phyloP scores from a whole-genome alignment of 805 yeast species.

The Aciculoconidium aculeatum region DNA sequence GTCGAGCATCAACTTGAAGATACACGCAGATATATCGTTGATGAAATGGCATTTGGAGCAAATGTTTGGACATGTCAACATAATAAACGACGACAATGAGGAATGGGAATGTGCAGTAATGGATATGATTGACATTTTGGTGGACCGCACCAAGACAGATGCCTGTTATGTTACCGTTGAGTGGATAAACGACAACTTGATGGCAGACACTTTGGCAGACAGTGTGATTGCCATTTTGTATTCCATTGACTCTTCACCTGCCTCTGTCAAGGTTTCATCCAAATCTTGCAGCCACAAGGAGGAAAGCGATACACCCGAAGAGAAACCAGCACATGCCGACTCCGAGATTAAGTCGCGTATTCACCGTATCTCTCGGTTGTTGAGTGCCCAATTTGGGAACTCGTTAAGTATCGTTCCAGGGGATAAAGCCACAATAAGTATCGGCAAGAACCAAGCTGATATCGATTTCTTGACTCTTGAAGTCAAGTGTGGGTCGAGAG shows the following conservation, averaged over 20 bases:
- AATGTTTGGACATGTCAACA: slow-evolving; percentile 85
- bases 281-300: slow-evolving; percentile 42
- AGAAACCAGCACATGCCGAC: slow-evolving; percentile 20
- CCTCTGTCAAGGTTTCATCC: slow-evolving; percentile 84
- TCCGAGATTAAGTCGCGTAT: slow-evolving; percentile 27
- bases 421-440: slow-evolving; percentile 53
- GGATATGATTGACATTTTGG: slow-evolving; percentile 37
- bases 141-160: slow-evolving; percentile 36
- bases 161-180: slow-evolving; percentile 57
- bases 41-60: slow-evolving; percentile 87
- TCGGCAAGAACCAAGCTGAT: slow-evolving; percentile 71
- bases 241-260: slow-evolving; percentile 92
- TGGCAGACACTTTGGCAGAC: slow-evolving; percentile 93
- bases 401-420: slow-evolving; percentile 39
- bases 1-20: slow-evolving; percentile 72
- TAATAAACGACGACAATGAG: slow-evolving; percentile 49
- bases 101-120: slow-evolving; percentile 40
- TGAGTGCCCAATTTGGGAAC: slow-evolving; percentile 87
- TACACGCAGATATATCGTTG: slow-evolving; percentile 75
- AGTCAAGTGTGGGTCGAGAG: slow-evolving; percentile 68
- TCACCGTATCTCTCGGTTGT: slow-evolving; percentile 51
- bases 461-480: slow-evolving; percentile 59
- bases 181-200: slow-evolving; percentile 78
- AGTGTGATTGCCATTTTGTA: slow-evolving; percentile 84
- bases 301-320: slow-evolving; percentile 7